Evolutionary conservation across 257 asterid species (phyloP), one percentile per base, ranked within the genome.

Genomic region (Fraxinus cuspidata): DNA sequence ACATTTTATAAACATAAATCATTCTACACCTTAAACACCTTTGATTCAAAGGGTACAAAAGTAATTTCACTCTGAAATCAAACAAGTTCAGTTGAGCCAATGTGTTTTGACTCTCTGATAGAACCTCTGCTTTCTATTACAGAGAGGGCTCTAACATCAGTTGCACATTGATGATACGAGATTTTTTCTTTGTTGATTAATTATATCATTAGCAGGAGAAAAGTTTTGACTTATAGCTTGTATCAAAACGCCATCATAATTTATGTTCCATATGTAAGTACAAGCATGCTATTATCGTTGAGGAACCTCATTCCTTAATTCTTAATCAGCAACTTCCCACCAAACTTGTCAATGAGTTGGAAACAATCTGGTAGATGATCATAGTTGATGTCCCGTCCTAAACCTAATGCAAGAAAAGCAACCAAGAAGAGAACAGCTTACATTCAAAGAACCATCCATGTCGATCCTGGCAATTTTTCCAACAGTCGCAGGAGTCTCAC

Each of bases 391-490:
- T 66, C 32, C 51, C 70, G 63, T 71, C 72, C 56, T 74, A 16
- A 47, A 64, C 70, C 40, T 64, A 74, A 34, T 31, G 77, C 69
- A 53, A 81, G 76, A 84, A 25, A 79, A 63, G 73, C 8, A 44
- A 44, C 42, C 77, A 78, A 70, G 80, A 77, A 56, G 34, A 72
- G 56, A 74, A 72, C 72, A 58, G 85, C 98, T 89, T 90, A 95
- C 99, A 77, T 93, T 96, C 79, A 96, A 85, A 78, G 99, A 84
- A 49, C 99, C 97, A 84, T 96, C 97, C 99, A 96, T 93, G 87
- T 96, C 95, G 31, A 96, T 90, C 85, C 97, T 88, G 56, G 65
- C 85, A 82, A 96, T 87, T 84, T 92, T 96, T 66, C 99, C 99
- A 79, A 91, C 87, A 23, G 98, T 86, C 53, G 99, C 98, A 12